Evolutionary conservation across 805 yeast species (phyloP), one percentile per base, ranked within the genome.

Genomic region (Vanderwaltozyma yarrowii): DNA sequence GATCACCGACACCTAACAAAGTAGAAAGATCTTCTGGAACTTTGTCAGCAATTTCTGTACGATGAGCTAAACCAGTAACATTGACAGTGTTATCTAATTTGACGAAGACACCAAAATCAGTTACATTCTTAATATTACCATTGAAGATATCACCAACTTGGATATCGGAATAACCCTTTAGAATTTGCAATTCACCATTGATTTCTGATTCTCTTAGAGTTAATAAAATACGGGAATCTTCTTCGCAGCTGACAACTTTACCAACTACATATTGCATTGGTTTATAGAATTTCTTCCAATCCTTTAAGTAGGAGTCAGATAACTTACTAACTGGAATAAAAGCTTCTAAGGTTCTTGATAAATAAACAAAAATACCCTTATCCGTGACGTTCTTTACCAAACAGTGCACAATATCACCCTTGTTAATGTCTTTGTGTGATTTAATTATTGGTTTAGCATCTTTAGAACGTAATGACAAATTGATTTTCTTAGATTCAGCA

Each of bases 41-140:
- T 9, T 62, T 56, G 47, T 83, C 92, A 24, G 96, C 78, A 40
- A 89, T 79, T 60, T 89, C 81, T 29, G 88, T 71, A 41, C 73
- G 78, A 56, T 89, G 96, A 49, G 95, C 87, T 46, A 89, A 71
- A 40, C 97, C 98, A 51, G 82, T 75, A 41, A 87, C 69, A 50
- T 76, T 76, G 38, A 74, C 63, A 30, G 92, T 78, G 32, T 80
- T 83, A 47, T 80, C 87, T 38, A 89, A 66, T 45, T 75, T 78
- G 36, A 89, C 81, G 54, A 89, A 89, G 3, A 86, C 95, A 65
- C 98, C 98, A 56, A 79, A 89, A 33, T 84, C 94, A 25, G 87
- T 78, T 18, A 79, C 83, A 43, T 73, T 73, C 55, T 74, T 78
- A 32, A 89, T 80, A 3, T 78, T 63, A 56, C 96, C 98, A 53